Base-by-base conservation (phyloP, 768 basidiomycete genomes). In the Tylopilus vinaceipallidus region DNA sequence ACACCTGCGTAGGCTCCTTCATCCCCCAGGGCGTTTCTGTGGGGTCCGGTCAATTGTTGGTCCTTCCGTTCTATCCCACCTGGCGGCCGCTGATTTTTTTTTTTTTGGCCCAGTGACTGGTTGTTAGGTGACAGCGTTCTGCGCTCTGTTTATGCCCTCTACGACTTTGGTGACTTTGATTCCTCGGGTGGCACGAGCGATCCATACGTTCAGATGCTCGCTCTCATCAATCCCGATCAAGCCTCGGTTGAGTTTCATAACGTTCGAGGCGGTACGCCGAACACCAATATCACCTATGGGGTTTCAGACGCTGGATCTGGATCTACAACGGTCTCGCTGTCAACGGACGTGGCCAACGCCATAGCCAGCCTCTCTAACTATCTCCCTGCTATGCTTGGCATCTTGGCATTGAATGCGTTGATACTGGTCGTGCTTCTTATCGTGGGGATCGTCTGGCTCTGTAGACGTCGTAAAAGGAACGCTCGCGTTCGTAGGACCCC, bases 91-190 rank as follows among this genome's bases (percentile, higher is more conserved):
- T 60, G 34, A 60, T 37, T 23, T 16, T 42, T 45, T 34, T 45
- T n/a, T n/a, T n/a, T n/a, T n/a, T n/a, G n/a, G n/a, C 37, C 45
- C 47, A 91, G 88, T 62, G 91, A 93, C 64, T 86, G 88, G 83
- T 74, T 93, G 38, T 62, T 91, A 45, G 91, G 91, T 19, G 90
- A 88, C 67, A 91, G 88, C 59, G 77, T 90, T 63, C 76, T 93
- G 51, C 88, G 91, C 50, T 87, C 88, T 14, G 71, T 91, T 33
- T 92, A 92, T 67, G 79, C 87, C 8, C 70, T 93, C 48, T 93
- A 91, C 65, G 86, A 91, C 67, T 93, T 86, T 62, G 90, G 90
- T 20, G 87, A 92, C 69, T 90, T 81, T 56, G 79, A 83, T 60
- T 64, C 75, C 12, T 71, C 75, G 5, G 83, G 82, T 32, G 67